phyloP scores from a whole-genome alignment of 1,139 yeast species.

The Pichia norvegensis region DNA sequence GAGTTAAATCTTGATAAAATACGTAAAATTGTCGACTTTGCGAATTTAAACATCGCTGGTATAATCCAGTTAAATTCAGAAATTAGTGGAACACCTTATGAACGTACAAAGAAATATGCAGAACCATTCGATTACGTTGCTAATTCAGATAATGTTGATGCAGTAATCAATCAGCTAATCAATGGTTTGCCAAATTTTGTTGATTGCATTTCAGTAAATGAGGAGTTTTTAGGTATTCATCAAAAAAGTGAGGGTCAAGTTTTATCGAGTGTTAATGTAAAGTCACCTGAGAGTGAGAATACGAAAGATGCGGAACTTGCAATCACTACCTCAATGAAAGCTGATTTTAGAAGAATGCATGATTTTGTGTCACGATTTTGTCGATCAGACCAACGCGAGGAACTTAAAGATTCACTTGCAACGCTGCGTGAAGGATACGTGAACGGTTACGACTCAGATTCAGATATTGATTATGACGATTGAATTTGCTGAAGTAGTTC shows the following conservation, averaged over 20 bases:
- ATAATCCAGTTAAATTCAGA: constrained; percentile 7
- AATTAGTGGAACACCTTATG: constrained; percentile 33
- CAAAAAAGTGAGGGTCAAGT: neutral
- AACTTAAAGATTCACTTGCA: constrained; percentile 50
- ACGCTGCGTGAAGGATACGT: constrained; percentile 46
- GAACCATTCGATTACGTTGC: constrained; percentile 30
- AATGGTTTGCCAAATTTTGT: constrained; percentile 11
- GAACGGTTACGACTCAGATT: constrained; percentile 40
- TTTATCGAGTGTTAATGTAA: constrained; percentile 6
- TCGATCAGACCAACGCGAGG: constrained; percentile 60
- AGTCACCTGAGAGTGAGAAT: neutral
- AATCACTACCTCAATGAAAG: constrained; percentile 40
- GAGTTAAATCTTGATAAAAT: constrained; percentile 9
- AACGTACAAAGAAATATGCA: constrained; percentile 27
- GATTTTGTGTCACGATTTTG: constrained; percentile 37
- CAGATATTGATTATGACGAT: constrained; percentile 14
- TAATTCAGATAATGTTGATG: constrained; percentile 4
- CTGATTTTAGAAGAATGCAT: constrained; percentile 41
- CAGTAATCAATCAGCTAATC: constrained; percentile 7
- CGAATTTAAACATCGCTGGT: constrained; percentile 2
- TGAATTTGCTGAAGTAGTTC: constrained; percentile 31
- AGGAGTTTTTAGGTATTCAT: neutral
- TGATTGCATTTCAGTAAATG: neutral
- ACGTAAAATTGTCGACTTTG: constrained; percentile 4
- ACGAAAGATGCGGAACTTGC: constrained; percentile 28